Percentiles rank a stretch among this genome's conserved stretches.
Conservation (phyloP, 306 rosid species). For the Inga laurina region DNA sequence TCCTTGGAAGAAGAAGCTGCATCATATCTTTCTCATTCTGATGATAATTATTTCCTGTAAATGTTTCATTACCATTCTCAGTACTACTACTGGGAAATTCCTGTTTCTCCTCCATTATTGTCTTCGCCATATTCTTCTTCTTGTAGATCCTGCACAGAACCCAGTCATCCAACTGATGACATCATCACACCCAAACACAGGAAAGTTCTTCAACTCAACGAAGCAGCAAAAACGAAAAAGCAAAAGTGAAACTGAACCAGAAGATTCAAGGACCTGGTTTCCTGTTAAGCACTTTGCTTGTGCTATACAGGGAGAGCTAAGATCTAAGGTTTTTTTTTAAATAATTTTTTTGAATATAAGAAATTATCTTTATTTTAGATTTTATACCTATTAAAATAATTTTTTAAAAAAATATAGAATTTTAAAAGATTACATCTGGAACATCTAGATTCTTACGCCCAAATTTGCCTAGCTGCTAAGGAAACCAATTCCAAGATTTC, state of each 20-base stretch:
- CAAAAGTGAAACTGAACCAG: not conserved
- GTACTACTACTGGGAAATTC: conserved; percentile 45
- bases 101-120: conserved; percentile 29
- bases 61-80: conserved; percentile 18
- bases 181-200: conserved; percentile 24
- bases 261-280: not conserved
- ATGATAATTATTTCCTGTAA: conserved; percentile 24
- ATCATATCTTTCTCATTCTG: conserved; percentile 43
- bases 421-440: too few relatives aligned
- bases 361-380: too few relatives aligned
- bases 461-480: too few relatives aligned
- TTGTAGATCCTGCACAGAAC: conserved; percentile 91
- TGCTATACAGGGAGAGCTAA: too few relatives aligned
- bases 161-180: conserved; percentile 95
- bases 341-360: too few relatives aligned
- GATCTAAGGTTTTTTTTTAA: too few relatives aligned
- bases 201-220: conserved; percentile 2
- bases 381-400: too few relatives aligned
- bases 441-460: too few relatives aligned
- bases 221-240: not conserved
- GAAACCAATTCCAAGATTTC: too few relatives aligned
- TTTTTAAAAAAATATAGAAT: too few relatives aligned
- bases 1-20: conserved; percentile 76
- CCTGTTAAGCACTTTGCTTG: too few relatives aligned
- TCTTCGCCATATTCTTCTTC: conserved; percentile 62